A percentile compares a stretch with the other conserved stretches of the same genome.
These are phyloP conservation scores for Zygoascus meyerae DNA, from an alignment of 1,139 yeast genomes.

Conservation along the genomic window DNA sequence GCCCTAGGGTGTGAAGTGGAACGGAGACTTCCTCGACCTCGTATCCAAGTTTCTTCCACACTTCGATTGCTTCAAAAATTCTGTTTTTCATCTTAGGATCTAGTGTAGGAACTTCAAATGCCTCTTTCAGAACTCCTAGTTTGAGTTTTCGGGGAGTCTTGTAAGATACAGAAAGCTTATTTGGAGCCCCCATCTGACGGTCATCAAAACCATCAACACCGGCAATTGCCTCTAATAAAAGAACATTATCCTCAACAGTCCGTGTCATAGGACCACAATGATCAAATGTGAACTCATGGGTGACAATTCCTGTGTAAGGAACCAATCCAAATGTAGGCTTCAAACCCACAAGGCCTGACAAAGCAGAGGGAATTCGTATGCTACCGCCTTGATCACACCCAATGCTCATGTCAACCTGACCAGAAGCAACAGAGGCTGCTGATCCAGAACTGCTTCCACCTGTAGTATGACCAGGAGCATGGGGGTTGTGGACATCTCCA, in stretches of 20 bases:
- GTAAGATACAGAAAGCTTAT: slow-evolving; percentile 14
- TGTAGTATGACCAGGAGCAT: slow-evolving; percentile 39
- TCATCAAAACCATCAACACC: slow-evolving; percentile 37
- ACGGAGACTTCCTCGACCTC: slow-evolving; percentile 33
- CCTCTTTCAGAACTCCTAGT: slow-evolving; percentile 35
- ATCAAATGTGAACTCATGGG: slow-evolving; percentile 40
- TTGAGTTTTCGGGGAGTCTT: slow-evolving; percentile 20
- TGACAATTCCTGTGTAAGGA: slow-evolving; percentile 44
- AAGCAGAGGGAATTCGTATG: slow-evolving; percentile 70
- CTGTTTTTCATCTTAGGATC: slow-evolving; percentile 29
- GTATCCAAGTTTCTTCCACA: slow-evolving; percentile 32
- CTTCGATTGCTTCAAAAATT: slow-evolving; percentile 30
- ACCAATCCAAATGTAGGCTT: slow-evolving; percentile 61
- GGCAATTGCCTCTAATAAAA: slow-evolving; percentile 33
- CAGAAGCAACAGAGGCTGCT: slow-evolving; percentile 45
- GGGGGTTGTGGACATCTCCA: slow-evolving; percentile 41
- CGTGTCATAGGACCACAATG: slow-evolving; percentile 45
- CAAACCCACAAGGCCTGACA: slow-evolving; percentile 58
- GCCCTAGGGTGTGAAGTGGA: slow-evolving; percentile 35
- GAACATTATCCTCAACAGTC: slow-evolving; percentile 34
- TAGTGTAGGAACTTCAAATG: slow-evolving; percentile 34
- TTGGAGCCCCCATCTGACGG: slow-evolving; percentile 28
- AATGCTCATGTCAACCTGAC: slow-evolving; percentile 46
- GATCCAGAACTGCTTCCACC: slow-evolving; percentile 64
- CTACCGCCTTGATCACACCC: slow-evolving; percentile 80